phyloP scores from a whole-genome alignment of 108 stramenopile species.

The Discostella stelligeroides region DNA sequence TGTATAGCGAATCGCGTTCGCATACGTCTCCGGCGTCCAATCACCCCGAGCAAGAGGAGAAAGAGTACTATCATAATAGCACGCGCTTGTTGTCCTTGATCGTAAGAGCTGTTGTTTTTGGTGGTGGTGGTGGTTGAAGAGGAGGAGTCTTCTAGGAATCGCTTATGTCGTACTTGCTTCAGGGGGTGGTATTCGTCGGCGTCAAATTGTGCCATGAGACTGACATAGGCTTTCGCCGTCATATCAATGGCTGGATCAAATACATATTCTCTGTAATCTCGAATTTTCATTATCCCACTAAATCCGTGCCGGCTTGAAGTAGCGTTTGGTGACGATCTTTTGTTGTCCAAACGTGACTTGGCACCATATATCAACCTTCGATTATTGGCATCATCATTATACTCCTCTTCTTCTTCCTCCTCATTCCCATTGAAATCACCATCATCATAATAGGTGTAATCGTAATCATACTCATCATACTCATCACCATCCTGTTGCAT shows the following conservation, averaged over 20 bases:
- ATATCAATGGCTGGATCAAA: conserved; percentile 65
- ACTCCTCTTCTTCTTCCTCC: conserved; percentile 17
- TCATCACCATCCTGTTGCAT: conserved; percentile 9
- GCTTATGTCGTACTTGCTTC: neutral
- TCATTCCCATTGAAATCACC: conserved; percentile 13
- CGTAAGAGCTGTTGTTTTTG: conserved; percentile 12
- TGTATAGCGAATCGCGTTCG: conserved; percentile 75
- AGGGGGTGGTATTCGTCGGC: conserved; percentile 27
- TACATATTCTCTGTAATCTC: conserved; percentile 65
- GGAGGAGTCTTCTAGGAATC: conserved; percentile 29
- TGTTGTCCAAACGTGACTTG: neutral
- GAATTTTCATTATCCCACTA: conserved; percentile 75
- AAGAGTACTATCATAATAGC: conserved; percentile 63
- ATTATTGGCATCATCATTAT: conserved; percentile 29
- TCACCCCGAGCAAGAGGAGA: conserved; percentile 67
- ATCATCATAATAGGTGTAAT: conserved; percentile 21
- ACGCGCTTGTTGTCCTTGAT: conserved; percentile 56
- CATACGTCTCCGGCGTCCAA: conserved; percentile 84
- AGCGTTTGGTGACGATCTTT: neutral
- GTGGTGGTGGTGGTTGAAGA: conserved; percentile 10
- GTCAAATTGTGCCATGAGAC: conserved; percentile 32
- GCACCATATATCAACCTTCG: conserved; percentile 10
- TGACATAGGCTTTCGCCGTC: conserved; percentile 54
- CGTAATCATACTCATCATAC: conserved; percentile 23
- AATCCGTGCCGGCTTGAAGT: conserved; percentile 39